phyloP scores from a whole-genome alignment of 176 grass and related monocot species.

The Musa beccarii region DNA sequence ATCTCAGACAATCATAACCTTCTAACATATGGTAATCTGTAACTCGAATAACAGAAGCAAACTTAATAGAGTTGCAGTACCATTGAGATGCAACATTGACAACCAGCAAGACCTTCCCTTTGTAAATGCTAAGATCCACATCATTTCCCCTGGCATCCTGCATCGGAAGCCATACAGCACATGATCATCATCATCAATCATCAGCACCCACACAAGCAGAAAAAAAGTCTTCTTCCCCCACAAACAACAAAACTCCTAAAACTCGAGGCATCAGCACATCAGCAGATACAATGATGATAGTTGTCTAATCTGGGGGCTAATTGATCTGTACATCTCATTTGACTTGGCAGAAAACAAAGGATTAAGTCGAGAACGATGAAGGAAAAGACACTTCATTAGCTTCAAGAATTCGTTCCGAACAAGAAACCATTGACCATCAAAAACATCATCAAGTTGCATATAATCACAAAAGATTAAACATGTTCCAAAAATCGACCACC shows the following conservation, averaged over 20 bases:
- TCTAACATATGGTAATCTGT: background rate
- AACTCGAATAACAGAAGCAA: background rate
- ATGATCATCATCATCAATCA: too few species aligned
- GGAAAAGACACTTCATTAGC: background rate
- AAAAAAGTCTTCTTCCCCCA: background rate
- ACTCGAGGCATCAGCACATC: background rate
- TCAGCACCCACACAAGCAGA: background rate
- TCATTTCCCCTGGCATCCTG: conserved; percentile 12
- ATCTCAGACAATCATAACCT: too few species aligned
- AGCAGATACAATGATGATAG: background rate
- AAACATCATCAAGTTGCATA: background rate
- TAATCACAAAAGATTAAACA: background rate
- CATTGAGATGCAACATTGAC: conserved; percentile 14
- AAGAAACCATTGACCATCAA: background rate
- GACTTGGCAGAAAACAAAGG: too few species aligned
- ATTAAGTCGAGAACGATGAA: too few species aligned
- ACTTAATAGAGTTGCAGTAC: background rate
- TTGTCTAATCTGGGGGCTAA: background rate
- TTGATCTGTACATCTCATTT: background rate
- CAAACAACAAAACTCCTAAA: background rate
- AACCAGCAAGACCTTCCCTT: conserved; percentile 8
- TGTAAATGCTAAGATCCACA: conserved; percentile 11
- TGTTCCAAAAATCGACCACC: background rate
- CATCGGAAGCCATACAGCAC: background rate
- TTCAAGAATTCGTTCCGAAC: background rate